These are phyloP conservation scores for Cryphonectria parasitica DNA, from an alignment of 2,329 filamentous ascomycete species.

Conservation along the genomic window DNA sequence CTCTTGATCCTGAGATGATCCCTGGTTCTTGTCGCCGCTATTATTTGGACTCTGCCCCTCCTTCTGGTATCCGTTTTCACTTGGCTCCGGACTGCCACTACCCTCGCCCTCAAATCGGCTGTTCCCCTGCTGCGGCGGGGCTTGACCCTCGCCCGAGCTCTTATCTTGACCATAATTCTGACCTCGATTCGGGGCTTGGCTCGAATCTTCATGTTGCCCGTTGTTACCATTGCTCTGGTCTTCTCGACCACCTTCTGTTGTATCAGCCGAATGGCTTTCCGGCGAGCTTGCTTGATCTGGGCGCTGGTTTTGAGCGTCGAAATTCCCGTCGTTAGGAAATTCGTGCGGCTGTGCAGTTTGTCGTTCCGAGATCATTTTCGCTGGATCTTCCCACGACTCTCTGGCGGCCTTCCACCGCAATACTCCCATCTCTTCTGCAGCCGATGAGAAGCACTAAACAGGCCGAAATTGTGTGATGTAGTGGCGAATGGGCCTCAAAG, in stretches of 20 bases:
- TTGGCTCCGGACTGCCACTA: constrained; percentile 7
- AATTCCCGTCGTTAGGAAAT: not conserved
- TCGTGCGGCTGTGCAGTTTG: not conserved
- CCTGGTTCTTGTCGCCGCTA: not conserved
- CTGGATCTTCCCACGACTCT: no score
- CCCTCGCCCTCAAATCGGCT: not conserved
- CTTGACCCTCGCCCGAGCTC: not conserved
- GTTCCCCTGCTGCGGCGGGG: not conserved
- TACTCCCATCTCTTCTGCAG: constrained; percentile 5
- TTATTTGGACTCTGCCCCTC: constrained; percentile 10
- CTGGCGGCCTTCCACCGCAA: not conserved
- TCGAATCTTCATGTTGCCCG: not conserved
- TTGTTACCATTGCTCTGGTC: constrained; percentile 1
- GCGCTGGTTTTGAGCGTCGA: not conserved
- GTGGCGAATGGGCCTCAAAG: not conserved
- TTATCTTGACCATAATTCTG: constrained; percentile 5
- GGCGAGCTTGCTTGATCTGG: not conserved
- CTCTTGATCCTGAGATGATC: not conserved
- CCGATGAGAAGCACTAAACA: not conserved
- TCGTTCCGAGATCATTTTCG: not conserved
- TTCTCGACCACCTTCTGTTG: not conserved
- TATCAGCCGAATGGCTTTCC: not conserved
- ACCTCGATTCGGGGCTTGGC: not conserved
- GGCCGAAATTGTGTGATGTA: not conserved
- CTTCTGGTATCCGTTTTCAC: constrained; percentile 11